phyloP scores from a whole-genome alignment of 805 yeast species.

The Pichia heedii region DNA sequence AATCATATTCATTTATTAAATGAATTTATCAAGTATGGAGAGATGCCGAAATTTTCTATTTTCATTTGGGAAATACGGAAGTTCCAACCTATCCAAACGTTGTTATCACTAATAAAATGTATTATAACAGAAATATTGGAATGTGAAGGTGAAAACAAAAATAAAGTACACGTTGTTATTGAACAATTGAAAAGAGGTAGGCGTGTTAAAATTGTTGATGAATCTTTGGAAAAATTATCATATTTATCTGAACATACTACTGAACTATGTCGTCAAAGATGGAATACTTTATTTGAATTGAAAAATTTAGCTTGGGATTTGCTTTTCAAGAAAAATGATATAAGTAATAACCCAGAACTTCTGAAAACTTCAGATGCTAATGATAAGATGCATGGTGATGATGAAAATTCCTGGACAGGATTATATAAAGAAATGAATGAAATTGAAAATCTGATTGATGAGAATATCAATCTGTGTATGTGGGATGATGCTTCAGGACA shows the following conservation, averaged over 20 bases:
- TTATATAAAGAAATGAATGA: constrained; percentile 11
- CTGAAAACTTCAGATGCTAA: background rate
- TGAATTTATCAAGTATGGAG: constrained; percentile 16
- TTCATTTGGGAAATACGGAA: constrained; percentile 22
- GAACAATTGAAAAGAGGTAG: constrained; percentile 4
- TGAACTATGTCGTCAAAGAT: constrained; percentile 19
- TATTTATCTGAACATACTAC: constrained; percentile 23
- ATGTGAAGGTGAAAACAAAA: background rate
- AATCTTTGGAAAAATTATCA: constrained; percentile 13
- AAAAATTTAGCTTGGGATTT: constrained; percentile 18
- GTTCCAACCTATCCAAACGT: constrained; percentile 20
- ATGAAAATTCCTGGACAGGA: constrained; percentile 14
- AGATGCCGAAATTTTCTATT: constrained; percentile 15
- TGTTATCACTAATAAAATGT: constrained; percentile 13
- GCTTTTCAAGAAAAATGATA: background rate
- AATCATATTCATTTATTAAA: constrained; percentile 16
- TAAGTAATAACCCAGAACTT: background rate
- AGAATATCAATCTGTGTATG: constrained; percentile 13
- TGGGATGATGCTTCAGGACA: constrained; percentile 20
- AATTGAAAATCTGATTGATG: constrained; percentile 14
- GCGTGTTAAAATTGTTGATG: constrained; percentile 12
- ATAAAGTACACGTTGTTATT: background rate
- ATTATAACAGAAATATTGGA: constrained; percentile 11
- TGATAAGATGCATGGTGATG: constrained; percentile 5
- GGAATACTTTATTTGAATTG: constrained; percentile 18